A percentile compares a stretch with the other conserved stretches of the same genome.
Evolutionary conservation across 192 early-diverging fungal species (phyloP).

Genomic region (Umbelopsis sp.): DNA sequence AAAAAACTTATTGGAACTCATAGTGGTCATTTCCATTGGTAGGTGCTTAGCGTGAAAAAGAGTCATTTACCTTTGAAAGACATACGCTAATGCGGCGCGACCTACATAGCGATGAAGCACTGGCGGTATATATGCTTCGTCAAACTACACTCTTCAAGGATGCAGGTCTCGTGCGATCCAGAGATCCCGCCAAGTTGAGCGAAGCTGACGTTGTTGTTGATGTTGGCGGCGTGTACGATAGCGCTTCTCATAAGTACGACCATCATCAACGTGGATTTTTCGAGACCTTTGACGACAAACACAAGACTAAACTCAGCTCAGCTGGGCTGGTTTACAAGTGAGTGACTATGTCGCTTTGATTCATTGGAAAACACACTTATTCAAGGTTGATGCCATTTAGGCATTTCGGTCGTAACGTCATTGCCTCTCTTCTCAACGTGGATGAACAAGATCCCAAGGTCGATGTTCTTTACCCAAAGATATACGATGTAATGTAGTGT

Average conservation of each 20-base stretch:
- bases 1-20: conserved; percentile 76
- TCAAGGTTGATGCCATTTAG: conserved; percentile 22
- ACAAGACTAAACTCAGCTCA: conserved; percentile 87
- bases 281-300: conserved; percentile 79
- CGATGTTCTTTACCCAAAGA: conserved; percentile 76
- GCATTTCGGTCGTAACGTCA: conserved; percentile 89
- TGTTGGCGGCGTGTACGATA: conserved; percentile 92
- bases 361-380: not conserved
- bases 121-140: conserved; percentile 87
- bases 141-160: conserved; percentile 63
- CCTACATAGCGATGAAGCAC: conserved; percentile 74
- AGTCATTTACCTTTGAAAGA: not conserved
- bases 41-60: conserved; percentile 25
- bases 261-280: conserved; percentile 95
- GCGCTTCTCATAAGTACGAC: conserved; percentile 73
- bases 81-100: no score
- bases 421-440: conserved; percentile 59
- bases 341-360: not conserved
- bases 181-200: conserved; percentile 78
- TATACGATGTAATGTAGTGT: conserved; percentile 66
- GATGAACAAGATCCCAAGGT: conserved; percentile 55
- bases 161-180: conserved; percentile 75
- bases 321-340: conserved; percentile 96
- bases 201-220: conserved; percentile 90
- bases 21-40: conserved; percentile 81